Evolutionary conservation across 441 rosid genomes (phyloP).

Genomic region (Sinapis alba): DNA sequence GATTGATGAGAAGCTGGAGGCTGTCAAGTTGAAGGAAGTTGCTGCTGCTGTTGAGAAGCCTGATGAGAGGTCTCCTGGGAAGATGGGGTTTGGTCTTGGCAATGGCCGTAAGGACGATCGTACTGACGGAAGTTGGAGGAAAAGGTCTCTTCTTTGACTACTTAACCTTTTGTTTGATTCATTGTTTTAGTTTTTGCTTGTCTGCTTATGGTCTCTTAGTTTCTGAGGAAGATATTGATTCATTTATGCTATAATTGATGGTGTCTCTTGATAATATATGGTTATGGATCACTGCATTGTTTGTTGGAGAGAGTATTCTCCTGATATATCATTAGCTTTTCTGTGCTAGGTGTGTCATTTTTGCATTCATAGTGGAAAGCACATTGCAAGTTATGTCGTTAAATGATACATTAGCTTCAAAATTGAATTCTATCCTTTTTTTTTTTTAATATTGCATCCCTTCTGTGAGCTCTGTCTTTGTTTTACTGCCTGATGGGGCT

Average conservation of each 20-base stretch:
- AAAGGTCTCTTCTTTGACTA: conserved; percentile 48
- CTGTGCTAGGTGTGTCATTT: neutral
- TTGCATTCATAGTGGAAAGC: neutral
- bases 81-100: conserved; percentile 52
- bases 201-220: neutral
- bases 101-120: conserved; percentile 47
- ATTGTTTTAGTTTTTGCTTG: neutral
- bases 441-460: neutral
- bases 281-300: conserved; percentile 7
- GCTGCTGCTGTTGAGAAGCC: conserved; percentile 35
- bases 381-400: neutral
- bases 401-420: neutral
- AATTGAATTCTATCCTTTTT: neutral
- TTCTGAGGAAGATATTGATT: neutral
- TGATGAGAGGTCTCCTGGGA: conserved; percentile 43
- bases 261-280: neutral
- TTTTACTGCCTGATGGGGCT: neutral
- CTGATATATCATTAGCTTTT: neutral
- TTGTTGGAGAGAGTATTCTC: neutral
- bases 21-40: conserved; percentile 49
- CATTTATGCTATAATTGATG: neutral
- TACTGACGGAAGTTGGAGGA: conserved; percentile 73
- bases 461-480: neutral
- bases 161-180: neutral
- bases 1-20: conserved; percentile 75